Percentiles rank a stretch among this genome's conserved stretches.
Conservation (phyloP, 495 filamentous ascomycete genomes). For the Lepraria neglecta region DNA sequence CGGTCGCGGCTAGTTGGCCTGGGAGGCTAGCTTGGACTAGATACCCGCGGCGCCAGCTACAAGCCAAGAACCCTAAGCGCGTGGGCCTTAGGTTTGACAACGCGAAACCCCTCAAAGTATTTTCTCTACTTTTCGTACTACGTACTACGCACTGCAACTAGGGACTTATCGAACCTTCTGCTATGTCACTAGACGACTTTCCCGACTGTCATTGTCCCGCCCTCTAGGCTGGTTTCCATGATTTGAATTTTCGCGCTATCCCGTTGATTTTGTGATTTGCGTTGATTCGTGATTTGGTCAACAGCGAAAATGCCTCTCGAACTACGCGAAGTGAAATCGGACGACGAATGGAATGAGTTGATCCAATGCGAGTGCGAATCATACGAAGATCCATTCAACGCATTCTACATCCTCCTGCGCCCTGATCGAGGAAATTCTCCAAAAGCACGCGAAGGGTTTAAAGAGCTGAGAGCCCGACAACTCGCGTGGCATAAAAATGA, state of each 20-base stretch:
- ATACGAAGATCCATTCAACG: slow-evolving; percentile 22
- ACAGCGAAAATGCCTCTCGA: slow-evolving; percentile 26
- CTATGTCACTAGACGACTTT: neutral
- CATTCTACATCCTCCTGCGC: slow-evolving; percentile 21
- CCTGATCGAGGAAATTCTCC: slow-evolving; percentile 14
- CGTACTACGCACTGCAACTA: neutral
- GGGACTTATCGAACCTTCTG: neutral
- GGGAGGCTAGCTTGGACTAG: too few relatives aligned
- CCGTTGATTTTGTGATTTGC: too few relatives aligned
- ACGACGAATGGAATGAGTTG: slow-evolving; percentile 22
- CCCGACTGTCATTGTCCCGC: neutral
- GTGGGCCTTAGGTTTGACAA: neutral
- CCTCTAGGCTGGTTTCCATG: neutral
- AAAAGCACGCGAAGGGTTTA: slow-evolving; percentile 15
- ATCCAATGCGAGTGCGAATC: slow-evolving; percentile 24
- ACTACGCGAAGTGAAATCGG: slow-evolving; percentile 18
- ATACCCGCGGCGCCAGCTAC: too few relatives aligned
- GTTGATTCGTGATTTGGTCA: neutral
- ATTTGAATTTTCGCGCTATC: neutral
- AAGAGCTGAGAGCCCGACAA: slow-evolving; percentile 29
- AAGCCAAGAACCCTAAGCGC: too few relatives aligned
- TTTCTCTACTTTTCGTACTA: neutral
- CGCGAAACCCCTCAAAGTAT: neutral
- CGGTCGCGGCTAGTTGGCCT: too few relatives aligned
- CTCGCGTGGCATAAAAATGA: slow-evolving; percentile 28